A percentile compares a stretch with the other conserved stretches of the same genome.
Evolutionary conservation across 2,329 filamentous ascomycete genomes (phyloP).

Genomic region (Fusarium papillatum): DNA sequence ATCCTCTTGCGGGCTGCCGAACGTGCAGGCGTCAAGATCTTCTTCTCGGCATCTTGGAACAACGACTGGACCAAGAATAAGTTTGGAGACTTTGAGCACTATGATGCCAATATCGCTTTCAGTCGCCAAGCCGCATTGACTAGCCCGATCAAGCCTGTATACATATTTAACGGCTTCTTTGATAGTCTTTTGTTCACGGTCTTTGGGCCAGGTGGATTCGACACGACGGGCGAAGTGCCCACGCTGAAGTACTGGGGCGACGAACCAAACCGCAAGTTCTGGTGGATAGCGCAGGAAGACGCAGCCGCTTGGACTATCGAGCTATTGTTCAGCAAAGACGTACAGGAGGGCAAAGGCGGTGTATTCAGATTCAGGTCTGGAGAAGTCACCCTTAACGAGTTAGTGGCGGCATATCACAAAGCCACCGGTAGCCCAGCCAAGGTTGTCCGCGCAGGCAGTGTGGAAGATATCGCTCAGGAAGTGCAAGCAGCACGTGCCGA

Average conservation of each 20-base stretch:
- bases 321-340: neutral
- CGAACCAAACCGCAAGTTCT: neutral
- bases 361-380: conserved; percentile 2
- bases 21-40: conserved; percentile 11
- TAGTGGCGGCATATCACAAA: neutral
- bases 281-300: conserved; percentile 1
- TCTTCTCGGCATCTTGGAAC: conserved; percentile 11
- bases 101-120: conserved; percentile 12
- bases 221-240: neutral
- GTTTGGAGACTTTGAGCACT: conserved; percentile 8
- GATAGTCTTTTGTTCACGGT: neutral
- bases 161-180: neutral
- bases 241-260: conserved; percentile 4
- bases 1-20: conserved; percentile 15
- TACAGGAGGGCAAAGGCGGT: neutral
- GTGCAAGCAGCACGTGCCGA: neutral
- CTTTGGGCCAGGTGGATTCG: neutral
- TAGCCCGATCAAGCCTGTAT: conserved; percentile 4
- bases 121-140: conserved; percentile 5
- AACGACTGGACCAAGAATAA: conserved; percentile 10
- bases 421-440: neutral
- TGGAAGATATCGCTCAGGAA: neutral
- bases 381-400: neutral
- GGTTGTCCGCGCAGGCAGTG: neutral
- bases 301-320: conserved; percentile 12